Evolutionary conservation across 1,139 yeast genomes (phyloP), one percentile per base, ranked within the genome.

Genomic region (Arxiozyma slooffiae): DNA sequence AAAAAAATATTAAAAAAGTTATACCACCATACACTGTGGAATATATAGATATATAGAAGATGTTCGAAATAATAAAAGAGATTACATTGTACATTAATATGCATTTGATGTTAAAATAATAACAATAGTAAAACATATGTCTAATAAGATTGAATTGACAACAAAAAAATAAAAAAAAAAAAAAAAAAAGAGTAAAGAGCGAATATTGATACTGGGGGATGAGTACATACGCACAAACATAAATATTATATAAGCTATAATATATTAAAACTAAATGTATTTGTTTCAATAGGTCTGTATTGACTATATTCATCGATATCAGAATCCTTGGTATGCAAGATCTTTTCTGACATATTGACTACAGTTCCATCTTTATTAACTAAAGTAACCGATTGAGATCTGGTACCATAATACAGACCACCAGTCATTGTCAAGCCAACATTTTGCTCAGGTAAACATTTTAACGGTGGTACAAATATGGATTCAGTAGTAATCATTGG

Each of bases 311-410:
- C 41, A 8, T 49, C 40, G 18, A 55, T 55, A 40, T 64, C 67
- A 9, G 55, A 52, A 50, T 72, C 75, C 8, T 63, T 55, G 20
- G 70, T 67, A 50, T 72, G 75, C 16, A 74, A 54, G 7, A 70
- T 69, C 39, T 67, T 66, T 58, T 80, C 83, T 2, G 71, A 59
- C 55, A 76, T 76, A 38, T 67, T 67, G n/a, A 75, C 69, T 18
- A 60, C 60, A 2, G 85, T 83, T 16, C 53, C 52, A 6, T 65
- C 51, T 39, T 72, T 74, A 57, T 76, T 78, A 11, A 87, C 74
- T 21, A 88, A 62, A 6, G 90, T 74, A 1, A 89, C 78, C 0
- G 96, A 88, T 62, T 89, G 96, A 0, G 97, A 87, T 50, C 97
- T 71, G 0, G 98, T 92, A 0, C 97, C 97, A 60, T 90, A 92